phyloP scores from a whole-genome alignment of 352 stramenopile species.

The Pythium aquatile region DNA sequence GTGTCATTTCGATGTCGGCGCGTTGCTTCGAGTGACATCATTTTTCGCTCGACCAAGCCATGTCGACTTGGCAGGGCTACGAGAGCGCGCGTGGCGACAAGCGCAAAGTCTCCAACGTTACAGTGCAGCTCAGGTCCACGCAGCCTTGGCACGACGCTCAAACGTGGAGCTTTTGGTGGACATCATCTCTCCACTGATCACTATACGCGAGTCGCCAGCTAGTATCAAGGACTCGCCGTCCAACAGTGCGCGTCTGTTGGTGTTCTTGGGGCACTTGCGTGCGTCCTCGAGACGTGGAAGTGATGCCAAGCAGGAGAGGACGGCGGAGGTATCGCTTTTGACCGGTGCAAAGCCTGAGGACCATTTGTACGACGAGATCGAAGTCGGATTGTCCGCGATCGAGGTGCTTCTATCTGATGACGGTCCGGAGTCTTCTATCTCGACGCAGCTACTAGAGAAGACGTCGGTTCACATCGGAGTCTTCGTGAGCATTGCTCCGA shows the following conservation, averaged over 20 bases:
- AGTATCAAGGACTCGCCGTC: slow-evolving; percentile 2
- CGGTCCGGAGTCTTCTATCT: slow-evolving; percentile 9
- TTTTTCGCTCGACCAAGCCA: slow-evolving; percentile 75
- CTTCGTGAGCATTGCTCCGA: slow-evolving; percentile 71
- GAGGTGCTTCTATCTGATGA: slow-evolving; percentile 56
- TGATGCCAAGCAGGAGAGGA: slow-evolving; percentile 7
- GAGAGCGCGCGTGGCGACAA: slow-evolving; percentile 69
- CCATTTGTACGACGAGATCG: slow-evolving; percentile 72
- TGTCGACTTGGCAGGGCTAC: slow-evolving; percentile 72
- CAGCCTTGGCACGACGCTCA: slow-evolving; percentile 64
- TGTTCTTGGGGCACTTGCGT: slow-evolving; percentile 78
- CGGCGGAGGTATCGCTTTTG: slow-evolving; percentile 2
- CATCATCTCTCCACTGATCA: slow-evolving; percentile 79
- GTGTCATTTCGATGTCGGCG: slow-evolving; percentile 75
- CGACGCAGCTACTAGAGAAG: slow-evolving; percentile 67
- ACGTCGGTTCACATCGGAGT: slow-evolving; percentile 72
- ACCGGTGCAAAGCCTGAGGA: slow-evolving; percentile 12
- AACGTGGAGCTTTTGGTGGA: slow-evolving; percentile 75
- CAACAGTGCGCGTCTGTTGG: slow-evolving; percentile 46
- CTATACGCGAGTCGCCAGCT: slow-evolving; percentile 51
- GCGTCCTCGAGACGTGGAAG: slow-evolving; percentile 51
- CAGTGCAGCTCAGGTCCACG: slow-evolving; percentile 68
- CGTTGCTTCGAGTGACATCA: slow-evolving; percentile 58
- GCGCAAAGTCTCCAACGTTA: slow-evolving; percentile 77
- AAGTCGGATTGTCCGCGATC: slow-evolving; percentile 76